Percentiles rank a stretch among this genome's conserved stretches.
Evolutionary conservation across 441 rosid species (phyloP).

Genomic region (Pelargonium australe): DNA sequence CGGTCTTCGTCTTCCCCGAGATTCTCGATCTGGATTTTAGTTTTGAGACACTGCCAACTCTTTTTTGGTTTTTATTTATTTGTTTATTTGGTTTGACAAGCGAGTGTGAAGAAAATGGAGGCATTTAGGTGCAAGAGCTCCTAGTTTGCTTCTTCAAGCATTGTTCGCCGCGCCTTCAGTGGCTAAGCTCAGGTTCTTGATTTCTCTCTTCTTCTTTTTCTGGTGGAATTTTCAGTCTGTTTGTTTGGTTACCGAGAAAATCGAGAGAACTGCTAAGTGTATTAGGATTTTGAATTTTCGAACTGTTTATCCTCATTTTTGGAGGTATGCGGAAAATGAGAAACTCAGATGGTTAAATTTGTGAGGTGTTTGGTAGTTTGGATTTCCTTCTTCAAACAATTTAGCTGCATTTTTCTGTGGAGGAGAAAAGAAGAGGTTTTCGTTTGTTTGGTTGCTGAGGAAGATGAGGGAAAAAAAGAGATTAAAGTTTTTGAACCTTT

Average conservation of each 20-base stretch:
- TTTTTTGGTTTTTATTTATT: not conserved
- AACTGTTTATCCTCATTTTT: not conserved
- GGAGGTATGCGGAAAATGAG: too few relatives aligned
- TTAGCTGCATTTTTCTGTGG: not conserved
- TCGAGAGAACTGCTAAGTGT: not conserved
- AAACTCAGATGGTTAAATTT: not conserved
- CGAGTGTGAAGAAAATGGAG: conserved; percentile 38
- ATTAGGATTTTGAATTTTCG: not conserved
- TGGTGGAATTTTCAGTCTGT: not conserved
- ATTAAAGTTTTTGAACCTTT: not conserved
- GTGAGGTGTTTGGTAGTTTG: not conserved
- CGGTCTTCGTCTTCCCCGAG: conserved; percentile 15
- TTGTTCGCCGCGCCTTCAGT: conserved; percentile 26
- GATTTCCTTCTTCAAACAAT: not conserved
- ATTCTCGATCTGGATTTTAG: conserved; percentile 29
- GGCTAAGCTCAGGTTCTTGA: conserved; percentile 29
- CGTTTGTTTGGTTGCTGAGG: not conserved
- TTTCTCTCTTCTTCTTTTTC: not conserved
- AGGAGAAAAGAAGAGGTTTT: not conserved
- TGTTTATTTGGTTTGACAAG: conserved; percentile 19
- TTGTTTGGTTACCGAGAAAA: conserved; percentile 25
- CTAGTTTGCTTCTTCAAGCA: conserved; percentile 6
- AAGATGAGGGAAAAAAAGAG: not conserved
- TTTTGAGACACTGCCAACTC: conserved; percentile 5
- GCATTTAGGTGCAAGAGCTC: conserved; percentile 29